A percentile compares a stretch with the other conserved stretches of the same genome.
These are phyloP conservation scores for Aspergillus oerlinghausenensis DNA, from an alignment of 2,329 filamentous ascomycete genomes.

Conservation along the genomic window DNA sequence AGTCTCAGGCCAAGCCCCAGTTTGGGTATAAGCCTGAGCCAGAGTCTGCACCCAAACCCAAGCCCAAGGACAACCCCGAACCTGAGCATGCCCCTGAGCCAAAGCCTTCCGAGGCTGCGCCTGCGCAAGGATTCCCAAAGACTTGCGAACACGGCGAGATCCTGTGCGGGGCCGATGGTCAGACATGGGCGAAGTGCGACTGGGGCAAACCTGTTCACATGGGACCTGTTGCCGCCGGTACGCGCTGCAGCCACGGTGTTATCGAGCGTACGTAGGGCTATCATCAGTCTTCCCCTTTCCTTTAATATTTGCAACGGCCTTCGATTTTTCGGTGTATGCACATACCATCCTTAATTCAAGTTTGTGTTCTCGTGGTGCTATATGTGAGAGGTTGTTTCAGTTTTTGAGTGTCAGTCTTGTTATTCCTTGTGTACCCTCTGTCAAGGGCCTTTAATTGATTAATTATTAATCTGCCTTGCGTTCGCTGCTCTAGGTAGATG, in stretches of 20 bases:
- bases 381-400: background rate
- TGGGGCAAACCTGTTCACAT: slow-evolving; percentile 29
- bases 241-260: slow-evolving; percentile 25
- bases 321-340: background rate
- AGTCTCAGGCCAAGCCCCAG: background rate
- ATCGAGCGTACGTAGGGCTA: slow-evolving; percentile 8
- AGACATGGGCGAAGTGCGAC: slow-evolving; percentile 32
- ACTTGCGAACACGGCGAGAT: slow-evolving; percentile 27
- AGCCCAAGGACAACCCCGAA: slow-evolving; percentile 1
- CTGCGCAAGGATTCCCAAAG: background rate
- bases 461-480: background rate
- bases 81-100: slow-evolving; percentile 6
- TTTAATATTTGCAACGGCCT: no score
- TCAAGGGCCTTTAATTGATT: background rate
- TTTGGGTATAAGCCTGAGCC: background rate
- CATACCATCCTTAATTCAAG: background rate
- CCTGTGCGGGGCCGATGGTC: slow-evolving; percentile 29
- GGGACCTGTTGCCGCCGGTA: slow-evolving; percentile 37
- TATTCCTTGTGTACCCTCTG: background rate
- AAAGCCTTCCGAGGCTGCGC: background rate
- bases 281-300: background rate
- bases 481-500: background rate
- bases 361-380: background rate
- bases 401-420: background rate
- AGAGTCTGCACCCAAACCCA: background rate